A percentile compares a stretch with the other conserved stretches of the same genome.
Evolutionary conservation across 2,329 filamentous ascomycete genomes (phyloP).

Genomic region (Metarhizium humberi): DNA sequence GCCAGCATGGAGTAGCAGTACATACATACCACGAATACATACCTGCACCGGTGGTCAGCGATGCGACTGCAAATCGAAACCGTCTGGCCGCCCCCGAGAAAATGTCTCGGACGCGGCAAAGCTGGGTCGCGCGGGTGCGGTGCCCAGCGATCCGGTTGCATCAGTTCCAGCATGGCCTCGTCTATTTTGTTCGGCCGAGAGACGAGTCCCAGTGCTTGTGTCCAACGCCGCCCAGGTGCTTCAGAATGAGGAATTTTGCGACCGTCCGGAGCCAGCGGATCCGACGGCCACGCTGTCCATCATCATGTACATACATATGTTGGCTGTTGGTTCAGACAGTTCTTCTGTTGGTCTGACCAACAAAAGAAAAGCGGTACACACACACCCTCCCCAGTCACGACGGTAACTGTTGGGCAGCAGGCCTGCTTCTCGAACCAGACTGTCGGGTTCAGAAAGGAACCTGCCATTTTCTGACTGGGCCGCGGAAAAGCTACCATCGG

Average conservation of each 20-base stretch:
- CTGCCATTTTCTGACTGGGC: background rate
- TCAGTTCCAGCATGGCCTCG: background rate
- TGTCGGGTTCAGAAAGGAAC: conserved; percentile 7
- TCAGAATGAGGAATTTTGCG: background rate
- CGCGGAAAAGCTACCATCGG: too few species aligned
- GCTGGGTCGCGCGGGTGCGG: background rate
- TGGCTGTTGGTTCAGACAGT: background rate
- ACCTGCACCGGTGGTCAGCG: background rate
- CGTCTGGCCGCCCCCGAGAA: background rate
- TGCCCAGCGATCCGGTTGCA: background rate
- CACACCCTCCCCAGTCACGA: background rate
- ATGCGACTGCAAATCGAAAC: background rate
- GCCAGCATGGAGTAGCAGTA: too few species aligned
- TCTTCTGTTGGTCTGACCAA: background rate
- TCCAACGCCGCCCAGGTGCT: background rate
- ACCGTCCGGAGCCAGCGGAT: background rate
- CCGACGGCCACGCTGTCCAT: background rate
- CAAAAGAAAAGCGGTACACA: background rate
- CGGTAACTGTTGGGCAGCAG: background rate
- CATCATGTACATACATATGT: background rate
- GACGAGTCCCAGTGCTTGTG: background rate
- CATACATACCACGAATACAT: too few species aligned
- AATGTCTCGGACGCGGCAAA: background rate
- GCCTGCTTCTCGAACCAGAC: conserved; percentile 6
- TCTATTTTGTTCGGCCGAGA: background rate